Base-by-base conservation (phyloP, 2,329 filamentous ascomycete species). In the Rachicladosporium sp. region DNA sequence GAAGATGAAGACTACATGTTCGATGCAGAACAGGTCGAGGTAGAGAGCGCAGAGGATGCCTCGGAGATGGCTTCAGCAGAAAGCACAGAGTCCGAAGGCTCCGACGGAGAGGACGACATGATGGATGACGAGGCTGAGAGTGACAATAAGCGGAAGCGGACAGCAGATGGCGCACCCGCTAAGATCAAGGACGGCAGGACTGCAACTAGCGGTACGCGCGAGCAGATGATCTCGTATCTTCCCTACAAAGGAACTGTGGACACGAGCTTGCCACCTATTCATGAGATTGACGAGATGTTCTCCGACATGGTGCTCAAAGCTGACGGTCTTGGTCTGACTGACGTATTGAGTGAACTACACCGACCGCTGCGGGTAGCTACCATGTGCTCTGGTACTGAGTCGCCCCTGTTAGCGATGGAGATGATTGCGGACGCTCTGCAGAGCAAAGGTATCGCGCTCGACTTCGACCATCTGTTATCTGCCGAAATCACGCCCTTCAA, bases 371-470 rank as follows among this genome's bases (percentile, higher is more conserved):
- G 68, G 6, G 64, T 87, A 19, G 81, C 71, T 0, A 89, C 83
- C 0, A 75, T 87, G 65, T 88, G 82, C 54, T 87, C 82, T 1
- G 83, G 83, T 0, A 88, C 83, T 0, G 83, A 89, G 48, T 76
- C 76, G 4, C 83, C 83, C 0, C 60, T 89, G 2, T 64, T 87
- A 1, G 78, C 78, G 0, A 53, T 86, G 10, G 62, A 74, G 10
- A 63, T 78, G 55, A 59, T 85, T 34, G 36, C 54, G 53, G 58
- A 60, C 13, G 53, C 64, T 4, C 54, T 61, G 11, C 46, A 54
- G 9, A 41, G 59, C 19, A 23, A 37, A 4, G 35, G 38, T 10
- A 37, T 34, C 5, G 40, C 36, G 1, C 33, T 59, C 7, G 11
- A 46, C 1, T 36, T 67, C 2, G 50, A 60, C 8, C 65, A 69